Evolutionary conservation across 345 rosid genomes (phyloP).

Genomic region (Bruguiera parviflora): DNA sequence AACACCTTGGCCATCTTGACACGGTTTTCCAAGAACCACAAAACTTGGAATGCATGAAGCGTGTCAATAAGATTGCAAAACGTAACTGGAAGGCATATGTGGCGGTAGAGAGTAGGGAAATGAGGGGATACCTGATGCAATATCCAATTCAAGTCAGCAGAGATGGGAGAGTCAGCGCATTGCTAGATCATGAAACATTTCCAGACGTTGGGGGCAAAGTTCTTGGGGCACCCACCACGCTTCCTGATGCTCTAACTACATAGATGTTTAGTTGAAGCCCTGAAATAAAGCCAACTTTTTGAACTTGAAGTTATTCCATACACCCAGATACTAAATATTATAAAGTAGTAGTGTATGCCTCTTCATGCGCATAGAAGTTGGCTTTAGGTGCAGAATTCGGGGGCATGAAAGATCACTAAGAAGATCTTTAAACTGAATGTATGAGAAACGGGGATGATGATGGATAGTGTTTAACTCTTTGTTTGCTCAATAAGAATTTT

Average conservation of each 20-base stretch:
- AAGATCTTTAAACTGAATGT: too few relatives aligned
- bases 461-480: too few relatives aligned
- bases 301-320: too few relatives aligned
- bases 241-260: constrained; percentile 64
- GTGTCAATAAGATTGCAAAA: constrained; percentile 35
- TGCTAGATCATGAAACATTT: constrained; percentile 42
- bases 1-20: constrained; percentile 51
- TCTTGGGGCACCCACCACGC: constrained; percentile 54
- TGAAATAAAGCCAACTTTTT: too few relatives aligned
- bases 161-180: constrained; percentile 37
- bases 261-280: constrained; percentile 6
- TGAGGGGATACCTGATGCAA: constrained; percentile 62
- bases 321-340: too few relatives aligned
- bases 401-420: too few relatives aligned
- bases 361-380: too few relatives aligned
- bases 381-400: too few relatives aligned
- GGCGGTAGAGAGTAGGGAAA: constrained; percentile 31
- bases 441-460: too few relatives aligned
- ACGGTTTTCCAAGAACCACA: constrained; percentile 40
- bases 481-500: too few relatives aligned
- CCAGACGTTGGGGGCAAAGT: constrained; percentile 72
- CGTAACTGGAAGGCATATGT: constrained; percentile 52
- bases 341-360: too few relatives aligned
- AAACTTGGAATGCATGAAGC: constrained; percentile 35
- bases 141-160: constrained; percentile 46